Evolutionary conservation across 1,284 basidiomycete genomes (phyloP).

Genomic region (Cryptococcus floricola): DNA sequence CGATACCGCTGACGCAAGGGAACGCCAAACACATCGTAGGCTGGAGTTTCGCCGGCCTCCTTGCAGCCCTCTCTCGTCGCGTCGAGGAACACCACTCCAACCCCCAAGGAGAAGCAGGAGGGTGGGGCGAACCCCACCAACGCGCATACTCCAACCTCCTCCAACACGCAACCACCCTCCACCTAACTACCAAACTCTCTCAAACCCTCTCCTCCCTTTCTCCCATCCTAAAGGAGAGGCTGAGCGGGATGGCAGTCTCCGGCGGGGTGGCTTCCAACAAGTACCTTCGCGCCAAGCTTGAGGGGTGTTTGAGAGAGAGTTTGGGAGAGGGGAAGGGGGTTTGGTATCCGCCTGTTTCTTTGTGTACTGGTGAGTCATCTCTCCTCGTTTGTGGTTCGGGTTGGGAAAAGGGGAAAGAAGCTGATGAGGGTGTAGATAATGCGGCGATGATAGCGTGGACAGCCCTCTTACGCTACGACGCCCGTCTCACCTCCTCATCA

Average conservation of each 20-base stretch:
- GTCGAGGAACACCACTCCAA: not conserved
- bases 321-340: constrained; percentile 34
- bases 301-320: not conserved
- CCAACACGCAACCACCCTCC: constrained; percentile 65
- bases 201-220: constrained; percentile 56
- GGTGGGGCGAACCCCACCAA: constrained; percentile 16
- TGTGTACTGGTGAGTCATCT: constrained; percentile 69
- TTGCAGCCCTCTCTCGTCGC: constrained; percentile 54
- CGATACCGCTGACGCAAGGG: constrained; percentile 54
- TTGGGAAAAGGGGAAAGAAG: not conserved
- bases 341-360: constrained; percentile 61
- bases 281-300: constrained; percentile 60
- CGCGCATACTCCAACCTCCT: constrained; percentile 62
- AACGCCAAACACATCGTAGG: constrained; percentile 44
- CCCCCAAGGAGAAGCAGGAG: not conserved
- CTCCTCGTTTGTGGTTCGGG: not conserved
- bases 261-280: constrained; percentile 87
- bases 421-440: constrained; percentile 61
- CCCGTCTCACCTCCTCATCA: constrained; percentile 4
- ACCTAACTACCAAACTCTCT: constrained; percentile 69
- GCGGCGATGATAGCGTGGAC: constrained; percentile 94
- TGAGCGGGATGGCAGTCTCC: constrained; percentile 66
- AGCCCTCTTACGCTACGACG: constrained; percentile 72
- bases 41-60: constrained; percentile 73
- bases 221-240: constrained; percentile 38